Percentiles rank a stretch among this genome's conserved stretches.
Conservation (phyloP, 2,329 filamentous ascomycete genomes). For the Penicillium sp. region DNA sequence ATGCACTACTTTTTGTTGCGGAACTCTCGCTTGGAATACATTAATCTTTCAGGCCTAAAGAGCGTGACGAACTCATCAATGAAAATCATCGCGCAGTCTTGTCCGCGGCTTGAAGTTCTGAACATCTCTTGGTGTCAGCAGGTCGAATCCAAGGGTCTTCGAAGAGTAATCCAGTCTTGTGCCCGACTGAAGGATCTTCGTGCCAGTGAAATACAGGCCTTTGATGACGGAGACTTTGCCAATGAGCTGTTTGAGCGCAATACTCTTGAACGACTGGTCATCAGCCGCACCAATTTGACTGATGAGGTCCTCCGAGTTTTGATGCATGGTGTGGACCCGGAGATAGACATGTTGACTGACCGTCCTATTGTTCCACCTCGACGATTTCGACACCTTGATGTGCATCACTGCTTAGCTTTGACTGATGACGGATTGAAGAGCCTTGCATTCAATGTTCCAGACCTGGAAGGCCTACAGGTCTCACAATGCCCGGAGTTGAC, state of each 20-base stretch:
- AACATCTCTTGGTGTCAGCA: conserved; percentile 94
- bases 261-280: conserved; percentile 74
- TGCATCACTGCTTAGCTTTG: conserved; percentile 74
- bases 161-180: conserved; percentile 70
- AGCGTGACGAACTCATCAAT: conserved; percentile 77
- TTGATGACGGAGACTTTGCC: conserved; percentile 72
- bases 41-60: conserved; percentile 81
- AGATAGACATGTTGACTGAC: conserved; percentile 78
- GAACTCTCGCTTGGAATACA: conserved; percentile 74
- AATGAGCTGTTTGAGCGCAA: conserved; percentile 75
- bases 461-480: conserved; percentile 79
- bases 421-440: conserved; percentile 70
- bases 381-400: conserved; percentile 77
- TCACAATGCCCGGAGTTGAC: conserved; percentile 73
- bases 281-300: conserved; percentile 74
- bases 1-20: conserved; percentile 76
- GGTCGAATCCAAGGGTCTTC: conserved; percentile 74
- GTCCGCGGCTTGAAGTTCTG: conserved; percentile 75
- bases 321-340: conserved; percentile 71
- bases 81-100: conserved; percentile 79
- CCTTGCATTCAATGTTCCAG: conserved; percentile 72
- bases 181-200: conserved; percentile 73
- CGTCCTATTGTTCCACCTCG: conserved; percentile 73
- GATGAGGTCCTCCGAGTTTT: conserved; percentile 73
- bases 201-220: conserved; percentile 77